These are phyloP conservation scores for Arabis hirsuta DNA, from an alignment of 345 rosid genomes.

Conservation along the genomic window DNA sequence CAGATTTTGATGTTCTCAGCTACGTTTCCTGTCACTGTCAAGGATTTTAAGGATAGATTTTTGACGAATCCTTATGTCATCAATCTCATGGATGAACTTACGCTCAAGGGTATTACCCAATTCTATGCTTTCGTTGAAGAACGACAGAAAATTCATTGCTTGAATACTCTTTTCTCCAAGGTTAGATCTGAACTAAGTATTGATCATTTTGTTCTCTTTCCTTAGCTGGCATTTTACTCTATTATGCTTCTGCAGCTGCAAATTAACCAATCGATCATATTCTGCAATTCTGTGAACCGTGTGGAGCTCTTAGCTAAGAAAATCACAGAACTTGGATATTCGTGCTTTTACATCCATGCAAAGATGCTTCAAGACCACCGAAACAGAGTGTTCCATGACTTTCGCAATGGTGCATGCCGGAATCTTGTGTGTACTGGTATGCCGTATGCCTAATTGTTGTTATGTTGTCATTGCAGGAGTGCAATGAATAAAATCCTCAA, in stretches of 20 bases:
- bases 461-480: constrained; percentile 12
- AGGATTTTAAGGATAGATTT: constrained; percentile 87
- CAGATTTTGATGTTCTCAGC: constrained; percentile 95
- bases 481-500: neutral
- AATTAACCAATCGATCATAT: constrained; percentile 92
- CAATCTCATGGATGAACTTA: constrained; percentile 96
- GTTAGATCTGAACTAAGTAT: constrained; percentile 46
- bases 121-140: constrained; percentile 95
- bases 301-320: constrained; percentile 94
- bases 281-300: constrained; percentile 95
- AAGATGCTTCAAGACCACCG: constrained; percentile 99
- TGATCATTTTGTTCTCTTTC: neutral
- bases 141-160: constrained; percentile 94
- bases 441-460: constrained; percentile 48
- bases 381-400: constrained; percentile 92
- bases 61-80: constrained; percentile 76
- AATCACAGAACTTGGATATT: constrained; percentile 94
- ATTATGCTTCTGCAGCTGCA: constrained; percentile 66
- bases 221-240: constrained; percentile 21
- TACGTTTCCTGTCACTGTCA: constrained; percentile 90
- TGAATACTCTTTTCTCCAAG: constrained; percentile 93
- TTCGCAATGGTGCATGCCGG: constrained; percentile 98
- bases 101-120: constrained; percentile 92
- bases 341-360: constrained; percentile 93
- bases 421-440: constrained; percentile 96